These are phyloP conservation scores for Acanthamoeba castellanii DNA, from an alignment of 208 protist genomes.

Conservation along the genomic window DNA sequence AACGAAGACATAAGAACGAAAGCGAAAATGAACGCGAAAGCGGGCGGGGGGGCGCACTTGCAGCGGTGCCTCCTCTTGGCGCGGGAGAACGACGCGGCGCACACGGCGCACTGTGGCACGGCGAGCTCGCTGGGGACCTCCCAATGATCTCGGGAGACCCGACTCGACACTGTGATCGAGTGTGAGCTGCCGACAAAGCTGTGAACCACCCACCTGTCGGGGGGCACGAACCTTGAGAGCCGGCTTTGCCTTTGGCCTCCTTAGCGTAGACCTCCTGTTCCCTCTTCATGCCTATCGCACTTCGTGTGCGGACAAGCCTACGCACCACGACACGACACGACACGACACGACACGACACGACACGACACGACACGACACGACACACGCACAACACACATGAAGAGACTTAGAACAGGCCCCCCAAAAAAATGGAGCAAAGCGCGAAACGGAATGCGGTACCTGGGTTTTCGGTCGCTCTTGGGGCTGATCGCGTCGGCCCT, in stretches of 20 bases:
- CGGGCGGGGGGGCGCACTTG: background rate
- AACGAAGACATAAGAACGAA: background rate
- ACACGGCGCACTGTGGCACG: background rate
- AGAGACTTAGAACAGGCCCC: background rate
- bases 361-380: too few relatives aligned
- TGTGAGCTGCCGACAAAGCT: background rate
- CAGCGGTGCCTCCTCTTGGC: constrained; percentile 22
- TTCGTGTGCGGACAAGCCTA: constrained; percentile 1
- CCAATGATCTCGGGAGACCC: background rate
- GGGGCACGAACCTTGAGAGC: background rate
- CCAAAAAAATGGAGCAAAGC: background rate
- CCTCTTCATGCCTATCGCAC: constrained; percentile 15
- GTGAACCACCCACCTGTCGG: background rate
- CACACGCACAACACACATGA: background rate
- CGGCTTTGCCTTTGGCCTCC: background rate
- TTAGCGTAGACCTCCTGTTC: constrained; percentile 5
- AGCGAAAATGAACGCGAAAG: background rate
- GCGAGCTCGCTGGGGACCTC: background rate
- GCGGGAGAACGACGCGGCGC: background rate
- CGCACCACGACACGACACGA: too few relatives aligned
- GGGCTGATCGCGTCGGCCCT: background rate
- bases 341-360: background rate
- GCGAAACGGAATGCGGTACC: background rate
- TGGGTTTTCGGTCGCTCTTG: background rate
- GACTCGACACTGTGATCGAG: background rate